Evolutionary conservation across 305 asterid species (phyloP).

Genomic region (Andrographis paniculata): DNA sequence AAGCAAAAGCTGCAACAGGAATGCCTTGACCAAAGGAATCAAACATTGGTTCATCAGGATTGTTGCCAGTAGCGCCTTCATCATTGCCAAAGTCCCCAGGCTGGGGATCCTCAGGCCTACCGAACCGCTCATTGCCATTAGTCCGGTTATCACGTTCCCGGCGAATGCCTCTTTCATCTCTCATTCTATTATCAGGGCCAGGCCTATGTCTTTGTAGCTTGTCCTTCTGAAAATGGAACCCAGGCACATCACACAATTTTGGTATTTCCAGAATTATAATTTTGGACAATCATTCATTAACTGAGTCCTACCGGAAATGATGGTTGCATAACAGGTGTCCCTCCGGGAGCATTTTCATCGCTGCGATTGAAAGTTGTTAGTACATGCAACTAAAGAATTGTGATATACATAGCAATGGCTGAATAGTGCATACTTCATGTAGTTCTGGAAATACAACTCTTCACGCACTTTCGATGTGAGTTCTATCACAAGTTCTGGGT

Average conservation of each 20-base stretch:
- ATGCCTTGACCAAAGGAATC: slow-evolving; percentile 80
- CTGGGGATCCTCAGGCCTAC: slow-evolving; percentile 57
- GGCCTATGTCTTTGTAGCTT: slow-evolving; percentile 66
- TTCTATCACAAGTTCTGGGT: slow-evolving; percentile 72
- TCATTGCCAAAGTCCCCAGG: slow-evolving; percentile 21
- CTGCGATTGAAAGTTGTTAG: slow-evolving; percentile 37
- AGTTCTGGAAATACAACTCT: slow-evolving; percentile 84
- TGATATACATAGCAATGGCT: slow-evolving; percentile 8
- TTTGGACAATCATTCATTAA: background rate
- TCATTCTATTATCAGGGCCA: slow-evolving; percentile 56
- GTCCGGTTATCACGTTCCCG: slow-evolving; percentile 62
- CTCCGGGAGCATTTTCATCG: slow-evolving; percentile 96
- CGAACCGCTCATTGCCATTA: slow-evolving; percentile 61
- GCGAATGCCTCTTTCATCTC: slow-evolving; percentile 73
- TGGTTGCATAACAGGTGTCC: slow-evolving; percentile 85
- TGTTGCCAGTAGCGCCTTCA: slow-evolving; percentile 50
- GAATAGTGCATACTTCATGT: slow-evolving; percentile 68
- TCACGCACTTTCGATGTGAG: slow-evolving; percentile 81
- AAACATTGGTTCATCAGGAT: slow-evolving; percentile 74
- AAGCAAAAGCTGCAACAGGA: slow-evolving; percentile 63
- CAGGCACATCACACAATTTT: slow-evolving; percentile 12
- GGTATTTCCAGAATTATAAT: slow-evolving; percentile 2
- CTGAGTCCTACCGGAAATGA: slow-evolving; percentile 54
- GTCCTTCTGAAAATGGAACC: slow-evolving; percentile 59
- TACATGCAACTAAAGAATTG: slow-evolving; percentile 12